Evolutionary conservation across 148 eudicot genomes (phyloP).

Genomic region (Polygonum aviculare): DNA sequence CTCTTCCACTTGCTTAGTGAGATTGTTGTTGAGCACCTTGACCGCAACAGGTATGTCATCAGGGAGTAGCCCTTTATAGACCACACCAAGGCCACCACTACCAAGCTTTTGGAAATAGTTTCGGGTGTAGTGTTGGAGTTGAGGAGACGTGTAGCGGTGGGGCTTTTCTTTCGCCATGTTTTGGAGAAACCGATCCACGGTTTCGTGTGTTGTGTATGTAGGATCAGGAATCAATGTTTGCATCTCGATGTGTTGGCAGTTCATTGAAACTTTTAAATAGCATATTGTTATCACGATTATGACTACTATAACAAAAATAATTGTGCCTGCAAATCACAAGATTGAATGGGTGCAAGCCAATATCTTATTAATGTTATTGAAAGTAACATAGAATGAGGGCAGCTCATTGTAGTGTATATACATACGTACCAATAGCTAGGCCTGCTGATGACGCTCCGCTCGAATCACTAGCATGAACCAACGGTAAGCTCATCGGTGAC

Average conservation of each 20-base stretch:
- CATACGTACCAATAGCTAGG: background rate
- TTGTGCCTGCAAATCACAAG: background rate
- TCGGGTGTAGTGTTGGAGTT: slow-evolving; percentile 16
- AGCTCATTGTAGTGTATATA: background rate
- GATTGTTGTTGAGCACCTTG: slow-evolving; percentile 20
- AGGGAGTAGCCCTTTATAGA: slow-evolving; percentile 23
- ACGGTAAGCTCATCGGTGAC: background rate
- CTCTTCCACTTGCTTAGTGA: slow-evolving; percentile 20
- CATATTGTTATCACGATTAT: background rate
- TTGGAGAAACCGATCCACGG: slow-evolving; percentile 25
- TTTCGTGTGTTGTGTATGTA: background rate
- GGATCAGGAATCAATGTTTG: background rate
- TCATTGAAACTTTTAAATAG: background rate
- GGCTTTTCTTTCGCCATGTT: slow-evolving; percentile 28
- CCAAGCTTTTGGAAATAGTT: slow-evolving; percentile 21
- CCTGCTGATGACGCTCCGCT: background rate
- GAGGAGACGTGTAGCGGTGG: slow-evolving; percentile 16
- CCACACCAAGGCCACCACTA: slow-evolving; percentile 21
- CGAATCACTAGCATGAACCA: background rate
- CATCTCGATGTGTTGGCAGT: background rate
- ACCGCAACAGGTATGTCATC: slow-evolving; percentile 18
- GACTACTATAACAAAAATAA: background rate
- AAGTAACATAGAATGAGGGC: background rate
- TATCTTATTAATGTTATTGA: too few relatives aligned
- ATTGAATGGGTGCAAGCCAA: too few relatives aligned